A percentile compares a stretch with the other conserved stretches of the same genome.
phyloP scores from a whole-genome alignment of 768 basidiomycete genomes.

The Rhodosporidiobolus odoratus region DNA sequence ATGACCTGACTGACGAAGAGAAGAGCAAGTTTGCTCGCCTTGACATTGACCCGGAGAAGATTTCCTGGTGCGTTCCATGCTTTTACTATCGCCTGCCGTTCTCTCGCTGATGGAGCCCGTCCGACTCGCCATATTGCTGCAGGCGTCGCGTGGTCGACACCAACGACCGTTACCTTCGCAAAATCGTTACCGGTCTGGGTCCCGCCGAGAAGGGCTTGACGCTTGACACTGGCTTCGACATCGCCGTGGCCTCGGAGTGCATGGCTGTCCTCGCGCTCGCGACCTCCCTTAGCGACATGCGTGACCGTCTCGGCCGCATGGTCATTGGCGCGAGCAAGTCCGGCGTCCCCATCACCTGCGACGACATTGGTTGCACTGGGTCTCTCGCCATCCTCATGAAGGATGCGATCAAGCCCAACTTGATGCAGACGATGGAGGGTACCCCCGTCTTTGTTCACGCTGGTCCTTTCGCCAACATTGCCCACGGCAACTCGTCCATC shows the following conservation, averaged over 20 bases:
- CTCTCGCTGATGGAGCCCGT: background rate
- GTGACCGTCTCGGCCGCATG: slow-evolving; percentile 84
- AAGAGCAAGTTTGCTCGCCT: slow-evolving; percentile 82
- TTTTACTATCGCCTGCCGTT: no score
- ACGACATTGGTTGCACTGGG: slow-evolving; percentile 90
- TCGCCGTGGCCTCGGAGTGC: slow-evolving; percentile 91
- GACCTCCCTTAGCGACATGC: slow-evolving; percentile 84
- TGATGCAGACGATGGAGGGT: slow-evolving; percentile 95
- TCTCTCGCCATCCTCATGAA: slow-evolving; percentile 96
- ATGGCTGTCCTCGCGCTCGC: slow-evolving; percentile 96
- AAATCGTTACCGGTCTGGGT: slow-evolving; percentile 85
- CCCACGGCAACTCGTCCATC: slow-evolving; percentile 94
- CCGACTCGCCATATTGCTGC: background rate
- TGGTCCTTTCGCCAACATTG: slow-evolving; percentile 98
- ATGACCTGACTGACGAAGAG: slow-evolving; percentile 88
- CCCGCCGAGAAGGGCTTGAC: slow-evolving; percentile 83
- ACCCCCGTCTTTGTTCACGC: slow-evolving; percentile 99
- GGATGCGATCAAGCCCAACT: slow-evolving; percentile 96
- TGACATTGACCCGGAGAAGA: slow-evolving; percentile 80
- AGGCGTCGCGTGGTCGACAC: slow-evolving; percentile 82
- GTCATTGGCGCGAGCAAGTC: slow-evolving; percentile 89
- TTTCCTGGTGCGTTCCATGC: slow-evolving; percentile 72
- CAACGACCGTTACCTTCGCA: slow-evolving; percentile 93
- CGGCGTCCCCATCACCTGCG: slow-evolving; percentile 88
- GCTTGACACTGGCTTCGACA: slow-evolving; percentile 89